Base-by-base conservation (phyloP, 2,329 filamentous ascomycete species). In the Albophoma yamanashiensis region DNA sequence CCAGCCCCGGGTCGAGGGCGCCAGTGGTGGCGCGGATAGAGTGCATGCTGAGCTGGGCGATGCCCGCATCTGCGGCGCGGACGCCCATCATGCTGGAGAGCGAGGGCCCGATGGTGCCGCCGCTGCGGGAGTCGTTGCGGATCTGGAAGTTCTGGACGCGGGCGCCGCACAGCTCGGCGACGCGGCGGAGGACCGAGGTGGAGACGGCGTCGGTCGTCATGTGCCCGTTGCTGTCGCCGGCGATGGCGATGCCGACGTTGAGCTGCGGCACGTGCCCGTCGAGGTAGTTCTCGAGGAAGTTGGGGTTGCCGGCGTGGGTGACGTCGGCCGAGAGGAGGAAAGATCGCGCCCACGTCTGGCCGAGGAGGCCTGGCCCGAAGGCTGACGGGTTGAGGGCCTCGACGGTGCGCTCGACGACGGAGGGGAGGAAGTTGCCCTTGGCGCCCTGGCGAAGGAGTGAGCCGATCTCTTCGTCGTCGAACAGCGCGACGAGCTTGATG, bases 381-480 rank as follows among this genome's bases (percentile, higher is more conserved):
- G 71, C 66, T 27, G 77, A 71, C 1, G 82, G 76, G 62, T 88
- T 83, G 58, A 86, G 75, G 4, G 79, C 79, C 72, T 95, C 91
- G 59, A 91, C 83, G 60, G 92, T 85, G 62, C 93, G 89, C 76
- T 95, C 90, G 61, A 97, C 83, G 31, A 88, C 83, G 43, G 83
- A 81, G 47, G 91, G 89, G 60, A 97, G 82, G 78, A 97, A 95
- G 78, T 97, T 97, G 60, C 90, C 87, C 58, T 84, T 82, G 7
- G 94, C 94, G 62, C 94, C 94, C 76, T 97, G 93, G 60, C 93
- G 89, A 57, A 97, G 84, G 11, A 91, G 80, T 34, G 89, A 95
- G 62, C 94, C 94, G 62, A 99, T 96, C 74, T 99, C 94, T 74
- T 99, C 94, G 68, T 97, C 89, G 70, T 97, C 94, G 69, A 97